Evolutionary conservation across 1,284 basidiomycete species (phyloP), one percentile per base, ranked within the genome.

Genomic region (Athelia psychrophila): DNA sequence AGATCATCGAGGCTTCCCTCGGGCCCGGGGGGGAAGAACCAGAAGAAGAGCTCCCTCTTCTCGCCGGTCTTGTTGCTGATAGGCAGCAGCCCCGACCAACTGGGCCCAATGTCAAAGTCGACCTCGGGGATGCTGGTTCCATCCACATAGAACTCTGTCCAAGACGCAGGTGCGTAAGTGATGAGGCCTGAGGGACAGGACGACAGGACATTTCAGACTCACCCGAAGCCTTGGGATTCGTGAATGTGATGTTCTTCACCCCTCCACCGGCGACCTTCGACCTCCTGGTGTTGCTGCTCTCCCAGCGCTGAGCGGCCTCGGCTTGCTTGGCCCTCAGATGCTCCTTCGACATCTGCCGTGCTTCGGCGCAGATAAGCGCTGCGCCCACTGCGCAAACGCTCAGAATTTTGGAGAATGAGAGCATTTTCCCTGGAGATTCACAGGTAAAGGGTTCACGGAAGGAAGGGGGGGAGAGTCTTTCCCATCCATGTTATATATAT

Each of bases 1-100:
- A 91, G 63, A 60, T 91, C 86, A 58, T 91, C 84, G 13, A 79
- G 61, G 51, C 81, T 87, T 12, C 84, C 85, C 60, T 83, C 70
- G 9, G 84, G 84, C 5, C 85, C 86, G 1, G 88, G 83, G 40
- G 90, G 90, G 71, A 91, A 91, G 69, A 91, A 87, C 91, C 90
- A 93, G 70, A 93, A 93, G 75, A 88, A 93, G 9, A 92, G 74
- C 84, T 92, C 51, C 33, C 86, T 76, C 3, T 81, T 85, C 65
- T 89, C 88, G 44, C 85, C 75, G 3, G 75, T 47, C 20, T 74
- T 67, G 20, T 67, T 65, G 58, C 84, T 88, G 50, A 91, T 88
- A 10, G 88, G 87, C 49, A 91, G 60, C 42, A 91, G 66, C 2
- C 88, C 88, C 15, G 86, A 73, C 84, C 85, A 91, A 57, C 84